Base-by-base conservation (phyloP, 208 protist genomes). In the Acanthamoeba sp. region DNA sequence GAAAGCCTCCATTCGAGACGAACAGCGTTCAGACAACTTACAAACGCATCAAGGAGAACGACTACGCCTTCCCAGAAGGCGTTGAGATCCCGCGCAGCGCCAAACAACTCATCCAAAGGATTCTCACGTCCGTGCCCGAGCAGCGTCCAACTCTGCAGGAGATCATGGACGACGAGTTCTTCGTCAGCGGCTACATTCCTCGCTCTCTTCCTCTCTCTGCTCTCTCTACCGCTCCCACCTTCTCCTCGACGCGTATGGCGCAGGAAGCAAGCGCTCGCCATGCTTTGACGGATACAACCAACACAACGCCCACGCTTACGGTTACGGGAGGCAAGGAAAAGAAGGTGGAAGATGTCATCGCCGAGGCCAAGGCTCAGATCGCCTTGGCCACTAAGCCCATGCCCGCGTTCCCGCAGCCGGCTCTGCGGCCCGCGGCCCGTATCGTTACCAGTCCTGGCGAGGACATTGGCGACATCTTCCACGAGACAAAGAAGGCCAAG, bases 1-100 rank as follows among this genome's bases (percentile, higher is more conserved):
- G 99, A 42, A 97, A 98, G 89, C 99, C 99, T 52, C 99, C 99
- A 2, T 99, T 99, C 95, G 98, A 99, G 97, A 99, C 99, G 59
- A 95, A 94, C 24, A 97, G 99, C 92, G 97, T 99, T 12, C 99
- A 99, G 95, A 96, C 96, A 14, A 99, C 99, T 32, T 99, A 99
- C 97, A 96, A 98, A 66, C 96, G 98, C 52, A 99, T 99, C 93
- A 95, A 96, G 29, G 94, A 98, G 80, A 98, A 98, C 92, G 94
- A 96, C 48, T 99, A 99, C 97, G 95, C 97, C 34, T 99, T 99
- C 94, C 99, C 99, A 0, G 18, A 91, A 6, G 82, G 94, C 57
- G 91, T 98, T 12, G 85, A 91, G 4, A 95, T 99, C 32, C 96
- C 96, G 22, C 88, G 97, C 66, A 88, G 48, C 66, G 98, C 97